Conservation (phyloP, 164 flowering plant genomes). For the Sextonia rubra region DNA sequence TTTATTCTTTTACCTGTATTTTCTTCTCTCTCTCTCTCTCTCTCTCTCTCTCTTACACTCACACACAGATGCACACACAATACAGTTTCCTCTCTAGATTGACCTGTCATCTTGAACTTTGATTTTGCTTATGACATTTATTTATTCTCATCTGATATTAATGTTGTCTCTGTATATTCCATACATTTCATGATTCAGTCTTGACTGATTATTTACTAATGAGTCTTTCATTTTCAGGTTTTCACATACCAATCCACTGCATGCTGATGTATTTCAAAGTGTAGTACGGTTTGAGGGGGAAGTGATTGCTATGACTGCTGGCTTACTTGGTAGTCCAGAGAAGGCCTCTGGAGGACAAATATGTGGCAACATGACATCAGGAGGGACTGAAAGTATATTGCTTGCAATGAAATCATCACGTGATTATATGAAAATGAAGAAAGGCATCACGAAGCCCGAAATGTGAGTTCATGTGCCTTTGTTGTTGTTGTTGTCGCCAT, state of each 20-base stretch:
- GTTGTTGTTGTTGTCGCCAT: not conserved
- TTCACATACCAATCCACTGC: conserved; percentile 97
- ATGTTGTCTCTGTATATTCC: not conserved
- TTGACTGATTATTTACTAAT: no score
- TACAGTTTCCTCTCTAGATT: no score
- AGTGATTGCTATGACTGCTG: conserved; percentile 96
- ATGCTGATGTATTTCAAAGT: conserved; percentile 88
- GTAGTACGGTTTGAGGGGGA: conserved; percentile 82
- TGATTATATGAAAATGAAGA: conserved; percentile 83
- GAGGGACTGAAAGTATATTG: conserved; percentile 96
- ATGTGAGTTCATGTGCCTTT: conserved; percentile 40
- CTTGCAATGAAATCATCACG: conserved; percentile 91
- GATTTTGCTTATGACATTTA: not conserved
- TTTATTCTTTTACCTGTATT: no score
- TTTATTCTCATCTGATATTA: no score
- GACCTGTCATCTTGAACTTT: not conserved
- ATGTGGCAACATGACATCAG: conserved; percentile 99
- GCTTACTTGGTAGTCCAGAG: conserved; percentile 79
- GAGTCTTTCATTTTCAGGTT: conserved; percentile 57
- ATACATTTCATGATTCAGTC: not conserved
- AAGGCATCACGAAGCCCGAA: conserved; percentile 80
- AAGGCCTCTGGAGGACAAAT: conserved; percentile 82
- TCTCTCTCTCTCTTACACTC: no score
- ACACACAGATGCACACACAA: no score
- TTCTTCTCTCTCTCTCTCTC: no score